Evolutionary conservation across 2,329 filamentous ascomycete genomes (phyloP).

Genomic region (Alternaria triticina): DNA sequence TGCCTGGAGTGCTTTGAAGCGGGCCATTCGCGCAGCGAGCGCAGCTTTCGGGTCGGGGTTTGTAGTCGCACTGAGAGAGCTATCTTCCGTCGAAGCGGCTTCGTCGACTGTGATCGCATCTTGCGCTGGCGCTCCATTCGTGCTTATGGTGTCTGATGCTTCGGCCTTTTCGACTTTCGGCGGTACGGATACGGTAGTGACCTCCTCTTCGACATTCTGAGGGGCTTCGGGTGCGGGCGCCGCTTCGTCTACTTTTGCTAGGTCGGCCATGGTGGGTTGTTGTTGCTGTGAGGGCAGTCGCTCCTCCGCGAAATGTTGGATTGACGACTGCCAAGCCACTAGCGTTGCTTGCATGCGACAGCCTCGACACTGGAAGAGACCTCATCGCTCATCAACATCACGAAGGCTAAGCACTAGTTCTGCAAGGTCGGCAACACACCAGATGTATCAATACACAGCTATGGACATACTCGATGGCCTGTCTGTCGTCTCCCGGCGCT

Average conservation of each 20-base stretch:
- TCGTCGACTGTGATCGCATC: slow-evolving; percentile 2
- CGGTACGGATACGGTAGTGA: not conserved
- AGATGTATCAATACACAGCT: not conserved
- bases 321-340: slow-evolving; percentile 27
- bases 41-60: slow-evolving; percentile 37
- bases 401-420: not conserved
- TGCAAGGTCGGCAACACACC: not conserved
- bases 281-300: not conserved
- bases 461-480: not conserved
- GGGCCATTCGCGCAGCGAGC: slow-evolving; percentile 59
- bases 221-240: not conserved
- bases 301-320: slow-evolving; percentile 13
- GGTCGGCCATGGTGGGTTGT: slow-evolving; percentile 30
- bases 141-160: slow-evolving; percentile 6
- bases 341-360: slow-evolving; percentile 1
- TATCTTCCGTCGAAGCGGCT: slow-evolving; percentile 4
- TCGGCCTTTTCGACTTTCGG: slow-evolving; percentile 3
- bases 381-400: not conserved
- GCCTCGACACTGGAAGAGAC: not conserved
- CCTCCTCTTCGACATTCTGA: not conserved
- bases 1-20: slow-evolving; percentile 86
- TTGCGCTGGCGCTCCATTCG: slow-evolving; percentile 8
- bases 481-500: not conserved
- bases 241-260: slow-evolving; percentile 16
- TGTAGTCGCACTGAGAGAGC: slow-evolving; percentile 5